Conservation (phyloP, 2,329 filamentous ascomycete species). For the Raffaelea ambrosiae region DNA sequence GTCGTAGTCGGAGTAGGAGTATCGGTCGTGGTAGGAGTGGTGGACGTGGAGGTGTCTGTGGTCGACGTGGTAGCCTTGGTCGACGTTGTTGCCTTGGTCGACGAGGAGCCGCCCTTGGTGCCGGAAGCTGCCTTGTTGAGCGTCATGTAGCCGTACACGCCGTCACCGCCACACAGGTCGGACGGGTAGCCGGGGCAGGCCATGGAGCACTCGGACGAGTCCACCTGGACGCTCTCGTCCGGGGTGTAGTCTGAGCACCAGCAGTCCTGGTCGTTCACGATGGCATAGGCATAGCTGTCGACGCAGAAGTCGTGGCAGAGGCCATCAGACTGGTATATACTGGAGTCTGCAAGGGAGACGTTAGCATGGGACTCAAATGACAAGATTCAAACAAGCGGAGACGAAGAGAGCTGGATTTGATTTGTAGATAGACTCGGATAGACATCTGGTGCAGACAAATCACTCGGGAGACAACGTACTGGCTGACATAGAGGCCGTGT, state of each 20-base stretch:
- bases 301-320: constrained; percentile 55
- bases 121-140: constrained; percentile 47
- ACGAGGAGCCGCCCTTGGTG: constrained; percentile 26
- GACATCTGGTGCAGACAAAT: background rate
- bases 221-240: constrained; percentile 28
- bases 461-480: constrained; percentile 26
- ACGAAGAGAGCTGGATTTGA: too few species aligned
- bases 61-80: background rate
- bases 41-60: background rate
- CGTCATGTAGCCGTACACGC: constrained; percentile 57
- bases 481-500: constrained; percentile 31
- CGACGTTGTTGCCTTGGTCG: background rate
- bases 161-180: constrained; percentile 57
- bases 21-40: constrained; percentile 1
- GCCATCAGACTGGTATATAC: constrained; percentile 60
- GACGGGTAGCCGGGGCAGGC: constrained; percentile 60
- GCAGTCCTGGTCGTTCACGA: constrained; percentile 57
- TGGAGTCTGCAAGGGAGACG: constrained; percentile 35
- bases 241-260: constrained; percentile 70
- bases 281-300: constrained; percentile 53
- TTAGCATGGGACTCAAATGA: constrained; percentile 1
- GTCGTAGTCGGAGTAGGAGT: background rate
- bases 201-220: constrained; percentile 40
- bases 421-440: background rate
- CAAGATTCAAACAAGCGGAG: background rate